Percentiles rank a stretch among this genome's conserved stretches.
These are phyloP conservation scores for Diospyros lotus DNA, from an alignment of 148 eudicot genomes.

Conservation along the genomic window DNA sequence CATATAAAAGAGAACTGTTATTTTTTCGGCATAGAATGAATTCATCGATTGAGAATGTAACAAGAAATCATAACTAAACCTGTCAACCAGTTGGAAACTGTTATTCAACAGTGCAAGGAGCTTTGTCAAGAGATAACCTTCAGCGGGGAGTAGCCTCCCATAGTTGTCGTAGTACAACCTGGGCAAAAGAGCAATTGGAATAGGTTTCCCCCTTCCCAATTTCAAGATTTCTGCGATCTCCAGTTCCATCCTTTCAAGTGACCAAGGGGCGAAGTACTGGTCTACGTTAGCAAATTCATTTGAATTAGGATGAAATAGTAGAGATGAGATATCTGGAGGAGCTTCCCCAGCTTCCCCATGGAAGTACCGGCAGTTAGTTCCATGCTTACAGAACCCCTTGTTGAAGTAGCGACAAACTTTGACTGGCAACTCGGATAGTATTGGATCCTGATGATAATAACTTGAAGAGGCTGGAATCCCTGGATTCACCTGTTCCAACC, in stretches of 20 bases:
- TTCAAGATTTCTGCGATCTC: constrained; percentile 53
- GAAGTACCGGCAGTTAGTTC: constrained; percentile 60
- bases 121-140: constrained; percentile 63
- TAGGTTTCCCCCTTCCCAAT: constrained; percentile 39
- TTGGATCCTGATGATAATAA: constrained; percentile 36
- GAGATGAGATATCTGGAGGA: constrained; percentile 22
- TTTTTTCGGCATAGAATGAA: background rate
- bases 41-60: background rate
- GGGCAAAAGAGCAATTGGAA: constrained; percentile 58
- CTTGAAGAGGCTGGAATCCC: constrained; percentile 23
- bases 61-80: constrained; percentile 18
- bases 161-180: constrained; percentile 44
- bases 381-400: constrained; percentile 85
- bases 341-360: constrained; percentile 48
- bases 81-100: constrained; percentile 40
- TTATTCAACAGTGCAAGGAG: constrained; percentile 53
- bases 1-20: background rate
- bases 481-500: constrained; percentile 27
- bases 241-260: constrained; percentile 42
- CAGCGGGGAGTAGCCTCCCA: constrained; percentile 52
- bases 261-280: constrained; percentile 35
- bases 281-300: constrained; percentile 44
- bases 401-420: constrained; percentile 75
- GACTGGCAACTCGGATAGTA: constrained; percentile 41
- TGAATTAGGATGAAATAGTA: constrained; percentile 15